Conservation (phyloP, 768 basidiomycete genomes). For the Rhodocollybia butyracea region DNA sequence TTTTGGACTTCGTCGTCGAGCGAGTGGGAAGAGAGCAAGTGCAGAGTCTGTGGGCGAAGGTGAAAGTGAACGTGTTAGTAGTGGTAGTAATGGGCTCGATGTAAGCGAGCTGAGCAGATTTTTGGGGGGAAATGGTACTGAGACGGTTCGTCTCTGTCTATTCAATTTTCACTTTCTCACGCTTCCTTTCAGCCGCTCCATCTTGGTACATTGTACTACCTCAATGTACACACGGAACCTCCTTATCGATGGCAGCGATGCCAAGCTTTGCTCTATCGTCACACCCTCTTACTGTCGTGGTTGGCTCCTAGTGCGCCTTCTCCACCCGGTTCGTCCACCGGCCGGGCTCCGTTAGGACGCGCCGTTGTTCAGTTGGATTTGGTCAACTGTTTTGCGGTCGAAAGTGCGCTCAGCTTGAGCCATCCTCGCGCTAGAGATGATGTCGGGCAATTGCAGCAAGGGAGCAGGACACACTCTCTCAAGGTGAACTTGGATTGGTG, state of each 20-base stretch:
- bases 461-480: constrained; percentile 42
- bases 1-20: constrained; percentile 48
- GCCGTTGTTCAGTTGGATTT: constrained; percentile 87
- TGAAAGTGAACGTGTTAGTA: constrained; percentile 1
- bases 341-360: constrained; percentile 37
- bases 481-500: constrained; percentile 35
- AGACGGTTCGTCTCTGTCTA: constrained; percentile 36
- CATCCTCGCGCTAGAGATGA: constrained; percentile 83
- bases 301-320: constrained; percentile 63
- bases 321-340: background rate
- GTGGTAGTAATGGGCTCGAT: constrained; percentile 3
- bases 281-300: constrained; percentile 86
- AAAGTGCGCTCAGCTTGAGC: constrained; percentile 75
- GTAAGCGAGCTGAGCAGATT: constrained; percentile 6
- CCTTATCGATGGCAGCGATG: constrained; percentile 81
- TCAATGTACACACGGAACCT: constrained; percentile 83
- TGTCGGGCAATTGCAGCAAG: constrained; percentile 83
- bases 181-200: constrained; percentile 66
- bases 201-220: constrained; percentile 85
- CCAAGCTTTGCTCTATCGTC: constrained; percentile 79
- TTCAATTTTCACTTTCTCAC: constrained; percentile 12
- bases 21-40: constrained; percentile 10
- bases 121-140: constrained; percentile 20
- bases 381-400: constrained; percentile 82
- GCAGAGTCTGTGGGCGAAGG: background rate